Conservation (phyloP, 2,329 filamentous ascomycete genomes). For the Neofusicoccum kwambonambiense region DNA sequence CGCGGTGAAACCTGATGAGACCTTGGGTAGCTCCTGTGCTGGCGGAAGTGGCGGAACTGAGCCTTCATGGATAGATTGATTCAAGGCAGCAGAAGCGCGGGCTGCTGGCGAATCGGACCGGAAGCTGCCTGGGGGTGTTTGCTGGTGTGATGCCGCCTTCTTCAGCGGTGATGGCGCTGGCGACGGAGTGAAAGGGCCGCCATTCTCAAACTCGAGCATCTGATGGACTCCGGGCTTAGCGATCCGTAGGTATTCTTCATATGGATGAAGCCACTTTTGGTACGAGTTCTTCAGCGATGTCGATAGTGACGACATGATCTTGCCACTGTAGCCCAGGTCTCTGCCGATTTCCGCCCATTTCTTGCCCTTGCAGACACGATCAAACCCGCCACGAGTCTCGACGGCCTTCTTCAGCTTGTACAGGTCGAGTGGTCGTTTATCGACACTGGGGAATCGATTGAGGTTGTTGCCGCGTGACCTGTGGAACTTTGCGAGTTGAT, state of each 20-base stretch:
- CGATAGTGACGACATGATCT: conserved; percentile 98
- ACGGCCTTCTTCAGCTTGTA: conserved; percentile 97
- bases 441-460: conserved; percentile 91
- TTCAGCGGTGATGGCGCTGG: conserved; percentile 74
- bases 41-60: conserved; percentile 25
- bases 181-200: conserved; percentile 80
- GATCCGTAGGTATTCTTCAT: conserved; percentile 87
- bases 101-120: conserved; percentile 59
- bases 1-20: conserved; percentile 64
- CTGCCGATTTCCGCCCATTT: conserved; percentile 99
- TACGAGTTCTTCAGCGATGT: conserved; percentile 98
- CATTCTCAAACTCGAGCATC: conserved; percentile 88
- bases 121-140: conserved; percentile 40
- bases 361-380: conserved; percentile 94
- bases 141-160: conserved; percentile 43
- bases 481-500: conserved; percentile 93
- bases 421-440: conserved; percentile 93
- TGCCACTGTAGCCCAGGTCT: conserved; percentile 95
- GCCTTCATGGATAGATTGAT: conserved; percentile 48
- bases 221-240: conserved; percentile 97
- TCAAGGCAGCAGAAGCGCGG: conserved; percentile 56
- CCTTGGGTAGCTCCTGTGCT: conserved; percentile 58
- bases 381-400: conserved; percentile 89
- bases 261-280: conserved; percentile 93
- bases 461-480: conserved; percentile 94